phyloP scores from a whole-genome alignment of 1,284 basidiomycete species.

The Puccinia hordei region DNA sequence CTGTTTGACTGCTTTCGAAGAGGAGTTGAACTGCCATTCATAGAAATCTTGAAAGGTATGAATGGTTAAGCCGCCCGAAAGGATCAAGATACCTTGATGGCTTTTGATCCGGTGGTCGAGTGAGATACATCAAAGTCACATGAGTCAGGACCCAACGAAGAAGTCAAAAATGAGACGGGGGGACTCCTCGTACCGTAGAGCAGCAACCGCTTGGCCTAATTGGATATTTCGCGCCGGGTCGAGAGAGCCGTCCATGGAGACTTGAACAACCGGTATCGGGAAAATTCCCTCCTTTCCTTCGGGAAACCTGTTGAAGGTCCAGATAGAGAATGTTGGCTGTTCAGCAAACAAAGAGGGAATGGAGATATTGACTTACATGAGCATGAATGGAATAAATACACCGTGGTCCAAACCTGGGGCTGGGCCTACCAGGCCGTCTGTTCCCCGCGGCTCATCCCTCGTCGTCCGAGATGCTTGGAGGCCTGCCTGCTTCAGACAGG shows the following conservation, averaged over 20 bases:
- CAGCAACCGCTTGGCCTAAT: constrained; percentile 32
- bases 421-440: constrained; percentile 71
- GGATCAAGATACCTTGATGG: constrained; percentile 68
- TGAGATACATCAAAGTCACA: background rate
- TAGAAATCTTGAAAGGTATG: constrained; percentile 69
- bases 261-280: constrained; percentile 70
- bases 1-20: constrained; percentile 60
- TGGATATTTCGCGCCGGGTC: constrained; percentile 65
- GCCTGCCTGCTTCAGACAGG: constrained; percentile 63
- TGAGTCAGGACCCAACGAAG: background rate
- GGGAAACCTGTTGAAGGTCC: constrained; percentile 26
- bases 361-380: constrained; percentile 64
- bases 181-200: constrained; percentile 5
- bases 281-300: constrained; percentile 59
- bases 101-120: constrained; percentile 57
- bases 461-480: constrained; percentile 65
- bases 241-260: constrained; percentile 69
- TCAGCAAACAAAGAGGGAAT: background rate
- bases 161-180: background rate
- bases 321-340: background rate
- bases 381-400: constrained; percentile 71
- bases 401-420: constrained; percentile 63
- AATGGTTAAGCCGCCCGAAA: constrained; percentile 70
- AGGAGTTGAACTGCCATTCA: constrained; percentile 64
- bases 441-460: constrained; percentile 66